Base-by-base conservation (phyloP, 2,329 filamentous ascomycete species). In the Podosphaera xanthii region DNA sequence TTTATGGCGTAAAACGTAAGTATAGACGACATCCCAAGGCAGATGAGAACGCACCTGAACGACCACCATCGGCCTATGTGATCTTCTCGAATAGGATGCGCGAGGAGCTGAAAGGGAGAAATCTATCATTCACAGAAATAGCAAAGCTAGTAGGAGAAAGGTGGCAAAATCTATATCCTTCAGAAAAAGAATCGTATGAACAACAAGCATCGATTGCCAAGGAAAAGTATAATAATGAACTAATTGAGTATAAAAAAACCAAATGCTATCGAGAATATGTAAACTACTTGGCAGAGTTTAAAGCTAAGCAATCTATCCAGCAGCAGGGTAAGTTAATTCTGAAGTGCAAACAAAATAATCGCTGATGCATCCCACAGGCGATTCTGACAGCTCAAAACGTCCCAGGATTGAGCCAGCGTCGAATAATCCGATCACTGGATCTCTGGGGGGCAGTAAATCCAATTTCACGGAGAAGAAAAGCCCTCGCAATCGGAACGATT, bases 71-170 rank as follows among this genome's bases (percentile, higher is more conserved):
- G 3, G 87, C 86, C 57, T 91, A 91, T 71, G 87, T 91, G 10
- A 78, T 91, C 14, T 92, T 92, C 67, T 90, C 87, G 0, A 91
- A 91, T 65, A 86, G 85, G 70, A 84, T 88, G 71, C 80, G 87
- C 65, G 87, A 91, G 65, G 80, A 86, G 31, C 71, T 91, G 33
- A 88, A 86, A 67, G 84, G 82, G 2, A 81, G 85, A 60, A 86
- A 84, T 55, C 72, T 91, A 3, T 85, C 83, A 0, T 92, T 92
- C 65, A 89, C 86, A 1, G 86, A 90, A 66, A 89, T 91, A 62
- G 86, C 86, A 9, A 90, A 90, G 66, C 73, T 88, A 0, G 86
- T 90, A 0, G 86, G 86, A 5, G 86, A 91, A 67, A 80, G 85
- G 66, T 91, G 86, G 86, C 86, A 91, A 67, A 82, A 80, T 58